Evolutionary conservation across 345 rosid genomes (phyloP).

Genomic region (Salix purpurea): DNA sequence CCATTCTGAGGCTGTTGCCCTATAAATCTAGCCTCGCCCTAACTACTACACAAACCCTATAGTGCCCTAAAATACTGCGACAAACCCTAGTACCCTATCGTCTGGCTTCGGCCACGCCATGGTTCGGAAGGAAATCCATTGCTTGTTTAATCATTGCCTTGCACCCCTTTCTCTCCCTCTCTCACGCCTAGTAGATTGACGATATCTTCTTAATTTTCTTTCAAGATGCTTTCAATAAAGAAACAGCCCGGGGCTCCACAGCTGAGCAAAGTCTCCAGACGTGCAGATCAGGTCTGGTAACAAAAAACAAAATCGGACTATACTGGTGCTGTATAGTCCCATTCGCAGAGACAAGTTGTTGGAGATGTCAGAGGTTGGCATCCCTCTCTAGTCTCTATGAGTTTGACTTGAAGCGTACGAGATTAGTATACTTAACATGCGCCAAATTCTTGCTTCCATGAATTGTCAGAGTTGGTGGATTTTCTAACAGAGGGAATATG

Average conservation of each 20-base stretch:
- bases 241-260: neutral
- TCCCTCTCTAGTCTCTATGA: too few relatives aligned
- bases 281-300: too few relatives aligned
- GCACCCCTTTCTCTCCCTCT: neutral
- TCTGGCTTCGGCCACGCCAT: neutral
- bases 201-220: neutral
- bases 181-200: neutral
- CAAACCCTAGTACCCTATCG: slow-evolving; percentile 17
- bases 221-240: neutral
- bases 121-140: neutral
- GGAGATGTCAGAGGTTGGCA: too few relatives aligned
- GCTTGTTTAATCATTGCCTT: slow-evolving; percentile 3
- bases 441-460: too few relatives aligned
- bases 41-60: neutral
- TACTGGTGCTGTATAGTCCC: too few relatives aligned
- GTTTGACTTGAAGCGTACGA: too few relatives aligned
- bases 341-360: too few relatives aligned
- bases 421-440: too few relatives aligned
- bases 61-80: slow-evolving; percentile 2
- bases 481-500: neutral
- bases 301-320: too few relatives aligned
- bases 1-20: too few relatives aligned
- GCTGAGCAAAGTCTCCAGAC: neutral
- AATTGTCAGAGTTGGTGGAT: too few relatives aligned
- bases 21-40: neutral